Evolutionary conservation across 345 rosid species (phyloP), one percentile per base, ranked within the genome.

Genomic region (Microcos paniculata): DNA sequence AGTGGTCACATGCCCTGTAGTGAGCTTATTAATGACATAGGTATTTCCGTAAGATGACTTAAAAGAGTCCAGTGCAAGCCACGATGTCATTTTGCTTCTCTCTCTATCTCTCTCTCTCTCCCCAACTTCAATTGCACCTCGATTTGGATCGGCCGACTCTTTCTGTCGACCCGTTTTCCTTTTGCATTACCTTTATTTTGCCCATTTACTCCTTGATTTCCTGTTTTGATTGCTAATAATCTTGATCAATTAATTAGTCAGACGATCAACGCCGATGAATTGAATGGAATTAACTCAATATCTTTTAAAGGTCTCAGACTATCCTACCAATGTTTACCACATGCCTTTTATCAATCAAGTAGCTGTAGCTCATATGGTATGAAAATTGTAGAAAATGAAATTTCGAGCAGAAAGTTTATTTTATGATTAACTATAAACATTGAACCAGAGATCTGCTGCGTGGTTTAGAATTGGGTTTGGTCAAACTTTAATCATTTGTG

Each of bases 401-500:
- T n/a, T 16, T 16, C 43, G 31, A 16, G 10, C 5, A 13, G 1
- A 33, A 62, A 1, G 2, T 30, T 62, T n/a, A n/a, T n/a, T 16
- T 28, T 0, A 28, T 15, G 38, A 59, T 59, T 14, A 30, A 28
- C 30, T 28, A 30, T 59, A 14, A 33, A 59, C 28, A 14, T n/a
- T n/a, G n/a, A 59, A 59, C 64, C 64, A 14, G 7, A 59, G 28
- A 8, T 43, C 70, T n/a, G 33, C 35, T 23, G 33, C 43, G 70
- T 23, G 49, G 5, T 23, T 65, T 65, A 23, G 51, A 42, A n/a
- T 65, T 13, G 30, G 31, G n/a, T 65, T 24, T n/a, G 67, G 45
- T 62, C 46, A 43, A 43, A 43, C 33, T 23, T 43, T 16, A 67
- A 67, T 46, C 31, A 67, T 67, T 67, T 67, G 71, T 67, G 55